Percentiles rank a stretch among this genome's conserved stretches.
Evolutionary conservation across 148 eudicot genomes (phyloP).

Genomic region (Arctostaphylos glauca): DNA sequence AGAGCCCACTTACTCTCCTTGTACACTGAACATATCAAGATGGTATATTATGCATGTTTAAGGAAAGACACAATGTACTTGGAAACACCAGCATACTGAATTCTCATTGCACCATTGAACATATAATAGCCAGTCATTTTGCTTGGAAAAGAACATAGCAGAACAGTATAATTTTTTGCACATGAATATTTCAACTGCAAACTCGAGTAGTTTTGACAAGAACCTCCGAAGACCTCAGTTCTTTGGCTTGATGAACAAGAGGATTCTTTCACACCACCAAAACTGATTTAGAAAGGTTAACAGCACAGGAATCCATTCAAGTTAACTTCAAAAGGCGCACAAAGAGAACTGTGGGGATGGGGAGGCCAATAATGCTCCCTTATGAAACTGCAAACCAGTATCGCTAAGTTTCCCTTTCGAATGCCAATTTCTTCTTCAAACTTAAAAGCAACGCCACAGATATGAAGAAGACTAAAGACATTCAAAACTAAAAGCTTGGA

Average conservation of each 20-base stretch:
- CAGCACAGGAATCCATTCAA: background rate
- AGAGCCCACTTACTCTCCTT: background rate
- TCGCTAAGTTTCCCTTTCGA: background rate
- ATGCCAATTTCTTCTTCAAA: background rate
- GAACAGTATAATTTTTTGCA: background rate
- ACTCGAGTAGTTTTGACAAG: background rate
- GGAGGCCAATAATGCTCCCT: background rate
- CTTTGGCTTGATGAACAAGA: background rate
- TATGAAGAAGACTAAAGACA: background rate
- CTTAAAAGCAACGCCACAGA: background rate
- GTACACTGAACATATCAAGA: no score
- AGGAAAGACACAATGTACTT: background rate
- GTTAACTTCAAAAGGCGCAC: conserved; percentile 3
- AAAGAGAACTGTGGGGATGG: background rate
- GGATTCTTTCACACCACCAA: background rate
- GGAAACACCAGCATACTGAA: background rate
- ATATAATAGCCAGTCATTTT: background rate
- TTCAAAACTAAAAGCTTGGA: background rate
- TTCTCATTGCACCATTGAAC: background rate
- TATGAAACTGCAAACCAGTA: background rate
- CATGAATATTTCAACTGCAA: background rate
- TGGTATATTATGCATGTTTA: background rate
- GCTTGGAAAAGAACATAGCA: background rate
- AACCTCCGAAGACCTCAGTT: background rate
- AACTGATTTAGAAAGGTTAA: background rate